Base-by-base conservation (phyloP, 805 yeast genomes). In the Wickerhamiella dianesei region DNA sequence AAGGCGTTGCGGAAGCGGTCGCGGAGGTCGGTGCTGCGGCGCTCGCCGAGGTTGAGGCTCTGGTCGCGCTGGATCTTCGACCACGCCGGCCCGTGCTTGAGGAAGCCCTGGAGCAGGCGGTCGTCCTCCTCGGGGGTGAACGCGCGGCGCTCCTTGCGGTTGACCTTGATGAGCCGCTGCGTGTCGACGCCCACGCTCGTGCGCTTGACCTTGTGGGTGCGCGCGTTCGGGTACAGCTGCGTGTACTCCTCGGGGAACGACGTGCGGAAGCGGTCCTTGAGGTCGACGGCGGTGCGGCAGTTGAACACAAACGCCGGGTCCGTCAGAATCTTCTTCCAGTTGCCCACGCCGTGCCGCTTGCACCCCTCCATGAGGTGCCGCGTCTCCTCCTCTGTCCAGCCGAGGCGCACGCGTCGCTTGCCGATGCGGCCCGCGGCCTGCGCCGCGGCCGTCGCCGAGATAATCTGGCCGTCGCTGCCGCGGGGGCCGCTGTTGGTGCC, bases 1-100 rank as follows among this genome's bases (percentile, higher is more conserved):
- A 65, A 68, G 21, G 72, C 72, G 52, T 68, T 68, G 35, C 72
- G 57, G 59, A 68, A 68, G 40, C 72, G 57, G 53, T 68, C 73
- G 13, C 73, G 62, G 46, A 68, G 56, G 45, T 68, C 73, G 2
- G 72, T 68, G 19, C 69, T 61, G 20, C 73, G 65, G 41, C 73
- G 60, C 45, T 63, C 67, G 44, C 55, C 53, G 35, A 69, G 57
- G 13, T 62, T 62, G 41, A 68, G 56, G 16, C 55, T 51, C 39
- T 61, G 60, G 52, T 68, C 73, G 17, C 68, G 62, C 53, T 68
- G 72, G 48, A 68, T 68, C 53, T 67, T 68, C 48, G 68, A 60
- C 73, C 73, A 68, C 3, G 70, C 66, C 3, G 72, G 69, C 17
- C 73, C 73, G 51, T 68, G 70, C 53, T 60, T 54, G 47, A 61